Conservation (phyloP, 257 asterid species). For the Gynochthodes officinalis region DNA sequence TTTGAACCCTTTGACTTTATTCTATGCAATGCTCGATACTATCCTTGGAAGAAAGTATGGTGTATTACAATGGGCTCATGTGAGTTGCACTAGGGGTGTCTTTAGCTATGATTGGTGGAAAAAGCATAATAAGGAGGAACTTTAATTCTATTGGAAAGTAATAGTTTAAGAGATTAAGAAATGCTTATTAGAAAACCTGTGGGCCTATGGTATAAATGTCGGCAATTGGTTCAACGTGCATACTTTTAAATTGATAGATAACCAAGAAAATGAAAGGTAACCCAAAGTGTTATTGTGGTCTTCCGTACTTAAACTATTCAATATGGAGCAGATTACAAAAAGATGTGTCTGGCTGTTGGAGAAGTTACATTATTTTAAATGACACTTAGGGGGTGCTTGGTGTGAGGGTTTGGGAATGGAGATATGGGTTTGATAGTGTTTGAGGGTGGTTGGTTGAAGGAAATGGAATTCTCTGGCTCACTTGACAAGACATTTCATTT, state of each 20-base stretch:
- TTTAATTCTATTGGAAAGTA: not conserved
- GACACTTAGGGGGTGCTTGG: too few species aligned
- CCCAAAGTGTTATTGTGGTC: not conserved
- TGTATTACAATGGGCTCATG: not conserved
- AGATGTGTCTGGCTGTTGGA: not conserved
- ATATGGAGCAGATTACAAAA: not conserved
- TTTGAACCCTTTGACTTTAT: not conserved
- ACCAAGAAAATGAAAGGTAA: conserved; percentile 4
- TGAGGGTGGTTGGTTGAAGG: too few species aligned
- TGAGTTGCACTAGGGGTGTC: not conserved
- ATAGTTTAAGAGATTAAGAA: not conserved
- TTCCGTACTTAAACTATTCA: not conserved
- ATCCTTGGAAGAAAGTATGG: not conserved
- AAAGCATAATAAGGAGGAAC: not conserved
- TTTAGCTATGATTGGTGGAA: conserved; percentile 5
- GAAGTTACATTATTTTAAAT: not conserved
- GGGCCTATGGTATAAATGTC: conserved; percentile 14
- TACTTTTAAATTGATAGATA: not conserved
- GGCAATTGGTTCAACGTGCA: conserved; percentile 17
- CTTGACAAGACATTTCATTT: too few species aligned
- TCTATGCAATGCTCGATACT: not conserved
- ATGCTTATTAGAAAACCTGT: not conserved
- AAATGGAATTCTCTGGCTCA: too few species aligned
- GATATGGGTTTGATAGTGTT: too few species aligned
- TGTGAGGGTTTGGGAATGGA: too few species aligned